A percentile compares a stretch with the other conserved stretches of the same genome.
Evolutionary conservation across 2,329 filamentous ascomycete genomes (phyloP).

Genomic region (Lachnum nothofagi): DNA sequence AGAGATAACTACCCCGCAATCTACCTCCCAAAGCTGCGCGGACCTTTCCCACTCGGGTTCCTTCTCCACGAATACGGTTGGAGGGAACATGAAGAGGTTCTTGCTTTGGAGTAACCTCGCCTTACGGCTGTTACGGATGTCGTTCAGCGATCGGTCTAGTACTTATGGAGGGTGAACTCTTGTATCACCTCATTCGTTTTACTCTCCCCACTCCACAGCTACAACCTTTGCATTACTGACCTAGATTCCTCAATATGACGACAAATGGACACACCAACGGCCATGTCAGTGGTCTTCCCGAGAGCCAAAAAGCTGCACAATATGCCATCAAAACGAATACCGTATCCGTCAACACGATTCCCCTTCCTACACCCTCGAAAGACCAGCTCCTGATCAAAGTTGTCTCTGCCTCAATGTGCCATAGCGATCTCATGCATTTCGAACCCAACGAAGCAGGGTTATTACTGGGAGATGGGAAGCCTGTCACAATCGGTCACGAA

Average conservation of each 20-base stretch:
- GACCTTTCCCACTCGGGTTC: no score
- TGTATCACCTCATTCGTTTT: no score
- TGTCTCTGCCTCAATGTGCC: conserved; percentile 36
- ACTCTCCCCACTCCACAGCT: no score
- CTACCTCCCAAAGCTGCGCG: no score
- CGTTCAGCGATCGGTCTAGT: no score
- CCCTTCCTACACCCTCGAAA: conserved; percentile 38
- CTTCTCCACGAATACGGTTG: no score
- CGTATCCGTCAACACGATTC: conserved; percentile 31
- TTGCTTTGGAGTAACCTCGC: no score
- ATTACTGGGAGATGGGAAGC: conserved; percentile 1
- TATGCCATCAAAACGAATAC: conserved; percentile 4
- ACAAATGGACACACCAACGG: not conserved
- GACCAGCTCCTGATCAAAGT: conserved; percentile 39
- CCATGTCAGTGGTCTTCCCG: not conserved
- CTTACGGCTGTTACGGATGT: no score
- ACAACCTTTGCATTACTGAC: no score
- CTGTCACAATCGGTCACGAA: conserved; percentile 19
- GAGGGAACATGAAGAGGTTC: no score
- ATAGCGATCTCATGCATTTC: conserved; percentile 34
- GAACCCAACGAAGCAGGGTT: conserved; percentile 6
- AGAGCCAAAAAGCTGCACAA: conserved; percentile 5
- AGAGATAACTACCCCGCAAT: no score
- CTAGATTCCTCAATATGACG: not conserved
- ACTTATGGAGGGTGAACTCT: no score